A percentile compares a stretch with the other conserved stretches of the same genome.
Evolutionary conservation across 1,284 basidiomycete genomes (phyloP).

Genomic region (Leucocoprinus gongylophorus): DNA sequence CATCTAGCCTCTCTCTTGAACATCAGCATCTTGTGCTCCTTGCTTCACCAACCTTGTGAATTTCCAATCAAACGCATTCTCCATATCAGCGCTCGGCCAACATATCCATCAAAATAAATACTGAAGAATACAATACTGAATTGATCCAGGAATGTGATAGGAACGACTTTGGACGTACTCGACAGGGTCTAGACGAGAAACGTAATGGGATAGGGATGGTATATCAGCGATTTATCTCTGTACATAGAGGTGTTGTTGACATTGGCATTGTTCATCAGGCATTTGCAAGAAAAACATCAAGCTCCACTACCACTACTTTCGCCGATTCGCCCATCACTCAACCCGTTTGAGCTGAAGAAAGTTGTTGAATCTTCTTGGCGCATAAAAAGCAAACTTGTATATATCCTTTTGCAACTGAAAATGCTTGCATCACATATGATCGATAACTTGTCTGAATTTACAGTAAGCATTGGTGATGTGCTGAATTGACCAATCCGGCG

Average conservation of each 20-base stretch:
- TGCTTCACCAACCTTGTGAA: neutral
- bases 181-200: slow-evolving; percentile 4
- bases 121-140: slow-evolving; percentile 38
- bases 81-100: slow-evolving; percentile 29
- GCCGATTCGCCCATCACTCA: neutral
- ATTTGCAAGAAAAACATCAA: slow-evolving; percentile 10
- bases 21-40: no score
- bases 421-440: no score
- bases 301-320: slow-evolving; percentile 5
- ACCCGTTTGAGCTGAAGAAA: neutral
- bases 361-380: neutral
- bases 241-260: neutral
- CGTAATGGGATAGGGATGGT: slow-evolving; percentile 7
- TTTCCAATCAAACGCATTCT: neutral
- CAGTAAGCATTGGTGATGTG: no score
- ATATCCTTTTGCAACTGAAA: neutral
- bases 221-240: neutral
- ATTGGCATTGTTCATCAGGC: neutral
- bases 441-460: no score
- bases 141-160: slow-evolving; percentile 22
- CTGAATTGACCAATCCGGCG: no score
- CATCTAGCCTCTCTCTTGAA: neutral
- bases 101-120: slow-evolving; percentile 49
- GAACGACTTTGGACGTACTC: slow-evolving; percentile 7
- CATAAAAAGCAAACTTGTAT: neutral